Evolutionary conservation across 768 basidiomycete genomes (phyloP), one percentile per base, ranked within the genome.

Genomic region (Tubosaeta sp.): DNA sequence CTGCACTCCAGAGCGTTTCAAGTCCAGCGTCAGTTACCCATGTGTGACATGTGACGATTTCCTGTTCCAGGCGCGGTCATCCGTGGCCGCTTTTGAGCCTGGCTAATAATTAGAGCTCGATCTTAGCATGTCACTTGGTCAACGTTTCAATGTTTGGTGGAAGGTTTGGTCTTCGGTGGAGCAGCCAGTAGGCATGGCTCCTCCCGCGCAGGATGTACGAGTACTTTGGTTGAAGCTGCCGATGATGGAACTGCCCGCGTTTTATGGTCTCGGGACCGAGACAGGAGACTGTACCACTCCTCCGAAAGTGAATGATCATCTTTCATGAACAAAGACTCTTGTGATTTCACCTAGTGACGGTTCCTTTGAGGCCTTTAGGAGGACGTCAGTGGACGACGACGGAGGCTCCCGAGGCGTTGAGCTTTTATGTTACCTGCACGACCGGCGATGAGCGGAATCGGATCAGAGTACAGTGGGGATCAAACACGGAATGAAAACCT

Each of bases 1-100:
- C 4, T 9, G 55, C 19, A n/a, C 51, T 48, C 50, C 65, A 64
- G 6, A 50, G 10, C n/a, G 63, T 51, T n/a, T 5, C 12, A 22
- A 7, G 37, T 38, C 16, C 32, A 14, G 45, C 7, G 25, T 6
- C n/a, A 7, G 35, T 37, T 9, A 2, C 16, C n/a, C 4, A 19
- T n/a, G n/a, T n/a, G n/a, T 6, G n/a, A n/a, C n/a, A n/a, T n/a
- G n/a, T n/a, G n/a, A n/a, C 10, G 4, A 3, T 10, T 12, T 22
- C 46, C 29, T 27, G 7, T 25, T 12, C 1, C 29, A n/a, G n/a
- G 6, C 3, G 19, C 44, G 29, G 44, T 27, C 41, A 19, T 13
- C 25, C n/a, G 32, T 1, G 13, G 5, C 32, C 11, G 16, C 8
- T 29, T 26, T 16, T 29, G 14, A 17, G 43, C 17, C 2, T 45